Evolutionary conservation across 306 rosid species (phyloP).

Genomic region (Fragaria nilgerrensis): DNA sequence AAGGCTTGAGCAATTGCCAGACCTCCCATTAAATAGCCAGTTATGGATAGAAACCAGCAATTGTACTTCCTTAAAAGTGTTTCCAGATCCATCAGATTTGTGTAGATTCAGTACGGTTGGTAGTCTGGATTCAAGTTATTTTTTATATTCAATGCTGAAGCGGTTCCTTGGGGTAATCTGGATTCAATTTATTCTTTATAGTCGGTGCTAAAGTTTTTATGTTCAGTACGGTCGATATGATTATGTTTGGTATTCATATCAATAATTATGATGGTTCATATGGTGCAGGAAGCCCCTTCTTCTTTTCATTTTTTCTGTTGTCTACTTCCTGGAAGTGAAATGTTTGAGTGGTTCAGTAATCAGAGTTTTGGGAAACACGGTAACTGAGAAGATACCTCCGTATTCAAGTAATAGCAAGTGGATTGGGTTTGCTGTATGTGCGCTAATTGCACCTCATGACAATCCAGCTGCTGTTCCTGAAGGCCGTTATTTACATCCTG

Average conservation of each 20-base stretch:
- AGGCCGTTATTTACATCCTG: background rate
- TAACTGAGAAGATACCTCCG: background rate
- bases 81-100: background rate
- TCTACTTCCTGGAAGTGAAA: slow-evolving; percentile 14
- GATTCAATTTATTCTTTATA: too few species aligned
- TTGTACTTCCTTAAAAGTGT: background rate
- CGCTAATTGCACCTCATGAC: background rate
- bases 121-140: background rate
- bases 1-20: slow-evolving; percentile 21
- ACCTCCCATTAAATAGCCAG: background rate
- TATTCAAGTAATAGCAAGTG: background rate
- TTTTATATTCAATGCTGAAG: background rate
- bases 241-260: too few species aligned
- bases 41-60: background rate
- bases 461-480: background rate
- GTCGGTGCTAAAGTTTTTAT: too few species aligned
- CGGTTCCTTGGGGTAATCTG: background rate
- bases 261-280: background rate
- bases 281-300: background rate
- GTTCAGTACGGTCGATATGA: too few species aligned
- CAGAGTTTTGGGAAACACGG: background rate
- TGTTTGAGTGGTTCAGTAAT: slow-evolving; percentile 13
- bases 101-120: background rate
- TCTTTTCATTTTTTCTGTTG: accelerated
- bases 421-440: slow-evolving; percentile 4